phyloP scores from a whole-genome alignment of 2,329 filamentous ascomycete species.

The Aspergillus tubingensis region DNA sequence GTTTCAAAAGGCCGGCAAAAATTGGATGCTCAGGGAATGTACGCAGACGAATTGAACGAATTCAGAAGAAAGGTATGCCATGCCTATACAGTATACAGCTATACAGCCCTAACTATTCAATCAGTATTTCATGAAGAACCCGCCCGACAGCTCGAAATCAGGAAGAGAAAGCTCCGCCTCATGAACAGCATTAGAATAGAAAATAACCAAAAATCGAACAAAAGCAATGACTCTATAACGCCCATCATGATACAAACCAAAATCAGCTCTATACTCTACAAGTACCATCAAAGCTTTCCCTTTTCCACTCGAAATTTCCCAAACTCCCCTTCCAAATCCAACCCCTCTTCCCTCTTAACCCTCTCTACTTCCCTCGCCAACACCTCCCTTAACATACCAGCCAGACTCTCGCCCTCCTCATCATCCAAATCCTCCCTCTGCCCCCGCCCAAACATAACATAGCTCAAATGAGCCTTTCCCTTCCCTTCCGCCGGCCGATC shows the following conservation, averaged over 20 bases:
- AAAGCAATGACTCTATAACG: background rate
- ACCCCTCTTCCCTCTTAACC: slow-evolving; percentile 39
- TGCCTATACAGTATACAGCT: too few relatives aligned
- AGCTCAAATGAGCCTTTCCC: slow-evolving; percentile 31
- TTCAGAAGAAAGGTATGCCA: slow-evolving; percentile 58
- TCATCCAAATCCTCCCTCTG: slow-evolving; percentile 51
- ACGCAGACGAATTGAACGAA: slow-evolving; percentile 67
- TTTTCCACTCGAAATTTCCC: slow-evolving; percentile 7
- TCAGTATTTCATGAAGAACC: slow-evolving; percentile 22
- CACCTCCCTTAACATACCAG: slow-evolving; percentile 39
- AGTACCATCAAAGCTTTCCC: slow-evolving; percentile 22
- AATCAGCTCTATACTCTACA: background rate
- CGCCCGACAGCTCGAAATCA: background rate
- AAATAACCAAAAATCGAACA: background rate
- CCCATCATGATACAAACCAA: background rate
- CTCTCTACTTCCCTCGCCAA: slow-evolving; percentile 40
- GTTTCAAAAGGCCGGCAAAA: slow-evolving; percentile 36
- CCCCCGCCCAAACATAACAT: slow-evolving; percentile 51
- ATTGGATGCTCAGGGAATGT: slow-evolving; percentile 44
- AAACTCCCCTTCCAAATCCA: slow-evolving; percentile 35
- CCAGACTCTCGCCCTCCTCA: slow-evolving; percentile 45
- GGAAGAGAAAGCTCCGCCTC: slow-evolving; percentile 10
- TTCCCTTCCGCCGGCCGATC: slow-evolving; percentile 23
- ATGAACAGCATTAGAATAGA: background rate
- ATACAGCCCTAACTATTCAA: background rate